A percentile compares a stretch with the other conserved stretches of the same genome.
phyloP scores from a whole-genome alignment of 2,329 filamentous ascomycete genomes.

The Cladobotryum protrusum region DNA sequence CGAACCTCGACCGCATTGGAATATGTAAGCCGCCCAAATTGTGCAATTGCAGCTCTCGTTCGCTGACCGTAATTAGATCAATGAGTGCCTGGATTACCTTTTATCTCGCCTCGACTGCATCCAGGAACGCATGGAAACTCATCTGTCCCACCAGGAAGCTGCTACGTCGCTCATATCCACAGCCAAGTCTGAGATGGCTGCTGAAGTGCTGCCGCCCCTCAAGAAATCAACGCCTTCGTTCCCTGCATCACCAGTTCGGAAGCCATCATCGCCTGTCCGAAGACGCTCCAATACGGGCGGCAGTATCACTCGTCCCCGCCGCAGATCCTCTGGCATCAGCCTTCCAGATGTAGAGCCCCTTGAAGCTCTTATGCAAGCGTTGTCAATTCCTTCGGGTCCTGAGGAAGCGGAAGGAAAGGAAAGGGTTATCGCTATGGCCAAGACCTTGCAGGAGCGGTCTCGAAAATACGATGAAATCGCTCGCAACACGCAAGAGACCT shows the following conservation, averaged over 20 bases:
- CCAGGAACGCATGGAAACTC: constrained; percentile 35
- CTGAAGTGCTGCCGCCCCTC: constrained; percentile 10
- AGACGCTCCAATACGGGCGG: constrained; percentile 24
- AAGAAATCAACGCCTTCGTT: constrained; percentile 14
- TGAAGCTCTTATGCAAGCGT: constrained; percentile 41
- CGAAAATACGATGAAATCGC: constrained; percentile 39
- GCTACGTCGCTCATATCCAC: constrained; percentile 33
- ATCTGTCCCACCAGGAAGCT: constrained; percentile 41
- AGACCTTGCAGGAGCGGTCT: constrained; percentile 33
- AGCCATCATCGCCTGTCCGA: constrained; percentile 31
- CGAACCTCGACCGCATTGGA: constrained; percentile 41
- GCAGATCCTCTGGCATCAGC: constrained; percentile 31
- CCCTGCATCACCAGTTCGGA: constrained; percentile 31
- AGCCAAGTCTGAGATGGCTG: constrained; percentile 39
- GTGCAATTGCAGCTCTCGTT: not conserved
- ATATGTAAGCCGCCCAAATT: constrained; percentile 38
- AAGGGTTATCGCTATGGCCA: constrained; percentile 27
- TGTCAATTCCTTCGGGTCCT: constrained; percentile 36
- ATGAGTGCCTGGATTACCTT: constrained; percentile 46
- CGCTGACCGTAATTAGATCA: constrained; percentile 35
- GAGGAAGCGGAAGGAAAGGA: constrained; percentile 21
- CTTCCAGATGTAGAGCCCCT: constrained; percentile 32
- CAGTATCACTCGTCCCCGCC: constrained; percentile 20
- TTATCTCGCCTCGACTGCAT: constrained; percentile 41
- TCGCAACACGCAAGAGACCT: constrained; percentile 41